These are phyloP conservation scores for Cunninghamia lanceolata DNA, from an alignment of 75 land plant species.

Conservation along the genomic window DNA sequence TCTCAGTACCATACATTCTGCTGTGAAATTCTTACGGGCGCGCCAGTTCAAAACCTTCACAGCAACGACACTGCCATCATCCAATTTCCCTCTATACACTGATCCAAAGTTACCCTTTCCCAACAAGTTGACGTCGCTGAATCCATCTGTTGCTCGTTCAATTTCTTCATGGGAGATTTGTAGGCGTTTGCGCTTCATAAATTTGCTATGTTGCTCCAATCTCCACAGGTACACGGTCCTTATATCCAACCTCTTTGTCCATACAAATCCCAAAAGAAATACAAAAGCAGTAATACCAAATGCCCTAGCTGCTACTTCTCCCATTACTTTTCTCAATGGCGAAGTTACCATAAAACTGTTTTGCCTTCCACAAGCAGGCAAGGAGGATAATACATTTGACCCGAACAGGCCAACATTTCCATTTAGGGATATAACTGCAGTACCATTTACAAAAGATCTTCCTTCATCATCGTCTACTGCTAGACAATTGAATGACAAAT, in stretches of 20 bases:
- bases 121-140: slow-evolving; percentile 28
- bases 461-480: no score
- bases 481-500: no score
- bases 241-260: neutral
- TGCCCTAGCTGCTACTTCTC: neutral
- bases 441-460: no score
- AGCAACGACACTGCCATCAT: slow-evolving; percentile 27
- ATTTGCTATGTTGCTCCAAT: neutral
- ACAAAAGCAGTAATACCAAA: neutral
- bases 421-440: no score
- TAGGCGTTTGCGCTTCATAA: neutral
- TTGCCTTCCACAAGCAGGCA: neutral
- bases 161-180: neutral
- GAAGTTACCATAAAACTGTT: neutral
- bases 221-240: neutral
- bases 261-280: neutral
- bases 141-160: slow-evolving; percentile 15
- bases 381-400: neutral
- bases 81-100: slow-evolving; percentile 32
- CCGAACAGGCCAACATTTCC: slow-evolving; percentile 19
- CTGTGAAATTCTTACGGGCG: slow-evolving; percentile 23
- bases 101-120: slow-evolving; percentile 32
- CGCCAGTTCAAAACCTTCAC: slow-evolving; percentile 22
- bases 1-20: slow-evolving; percentile 33
- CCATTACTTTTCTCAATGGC: neutral